Evolutionary conservation across 2,329 filamentous ascomycete species (phyloP), one percentile per base, ranked within the genome.

Genomic region (Fonsecaea monophora): DNA sequence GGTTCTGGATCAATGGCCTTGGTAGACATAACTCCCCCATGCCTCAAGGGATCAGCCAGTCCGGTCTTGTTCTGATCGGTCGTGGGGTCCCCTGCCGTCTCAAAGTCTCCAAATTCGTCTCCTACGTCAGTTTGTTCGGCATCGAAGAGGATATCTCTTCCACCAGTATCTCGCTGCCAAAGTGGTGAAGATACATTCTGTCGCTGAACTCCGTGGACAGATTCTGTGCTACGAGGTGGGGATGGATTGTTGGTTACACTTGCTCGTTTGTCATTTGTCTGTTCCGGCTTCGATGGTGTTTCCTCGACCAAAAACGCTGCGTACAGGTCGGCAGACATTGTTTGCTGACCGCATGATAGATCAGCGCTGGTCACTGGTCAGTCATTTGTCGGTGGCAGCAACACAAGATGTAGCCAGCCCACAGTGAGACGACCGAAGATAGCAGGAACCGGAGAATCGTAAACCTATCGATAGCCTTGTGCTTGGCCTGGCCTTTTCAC

Each of bases 81-180:
- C 7, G 45, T 35, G 12, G 32, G n/a, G 34, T 13, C 21, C 30
- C n/a, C 58, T 25, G 86, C 86, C 53, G 84, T 82, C 75, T 90
- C 88, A 73, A 91, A 91, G 63, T 90, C 88, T 0, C 89, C 87
- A 78, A 89, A 90, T 34, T 83, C 86, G 37, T 74, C 71, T 13
- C 72, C 72, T 35, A 30, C 74, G 61, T 82, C 82, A 70, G 84
- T 85, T 58, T 87, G 83, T 50, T 85, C 84, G 40, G 85, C 89
- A 76, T 92, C 89, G 74, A 92, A 92, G 2, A 92, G 79, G 3
- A 92, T 84, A 70, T 87, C 85, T 1, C 71, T 74, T 13, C 74
- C 73, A 35, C 42, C 34, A 4, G 3, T n/a, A 38, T 67, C 61
- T 42, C 30, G 55, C 48, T 64, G 58, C 71, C 70, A 72, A 7